Conservation (phyloP, 768 basidiomycete species). For the Boletus rubroflammeus region DNA sequence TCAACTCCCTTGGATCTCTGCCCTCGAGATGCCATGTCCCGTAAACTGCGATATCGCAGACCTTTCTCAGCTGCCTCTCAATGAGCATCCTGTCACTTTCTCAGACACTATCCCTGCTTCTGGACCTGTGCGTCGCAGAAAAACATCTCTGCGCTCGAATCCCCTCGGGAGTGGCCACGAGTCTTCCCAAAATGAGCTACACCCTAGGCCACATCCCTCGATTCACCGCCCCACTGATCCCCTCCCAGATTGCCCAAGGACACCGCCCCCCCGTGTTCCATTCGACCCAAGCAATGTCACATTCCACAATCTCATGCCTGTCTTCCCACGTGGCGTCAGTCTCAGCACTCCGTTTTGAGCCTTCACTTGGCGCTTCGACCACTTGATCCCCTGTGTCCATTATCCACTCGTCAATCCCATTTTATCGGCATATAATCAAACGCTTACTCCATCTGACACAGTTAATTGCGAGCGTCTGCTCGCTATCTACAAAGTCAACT, state of each 20-base stretch:
- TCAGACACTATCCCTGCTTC: conserved; percentile 26
- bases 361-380: neutral
- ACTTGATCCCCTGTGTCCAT: conserved; percentile 2
- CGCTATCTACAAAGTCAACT: conserved; percentile 20
- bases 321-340: conserved; percentile 35
- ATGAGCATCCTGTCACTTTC: conserved; percentile 21
- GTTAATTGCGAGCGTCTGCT: conserved; percentile 27
- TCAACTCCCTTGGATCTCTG: conserved; percentile 64
- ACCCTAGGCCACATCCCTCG: conserved; percentile 19
- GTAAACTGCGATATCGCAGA: conserved; percentile 59
- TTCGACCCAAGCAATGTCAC: conserved; percentile 48
- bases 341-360: conserved; percentile 12
- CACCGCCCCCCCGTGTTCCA: conserved; percentile 34
- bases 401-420: conserved; percentile 14
- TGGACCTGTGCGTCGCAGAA: conserved; percentile 60
- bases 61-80: conserved; percentile 52
- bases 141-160: conserved; percentile 48
- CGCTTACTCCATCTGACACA: conserved; percentile 25
- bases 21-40: conserved; percentile 47
- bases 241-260: conserved; percentile 23
- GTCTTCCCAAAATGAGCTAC: conserved; percentile 10
- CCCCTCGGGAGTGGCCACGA: conserved; percentile 37
- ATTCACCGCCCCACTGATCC: conserved; percentile 30
- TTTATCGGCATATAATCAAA: conserved; percentile 32
- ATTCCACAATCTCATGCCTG: conserved; percentile 63